phyloP scores from a whole-genome alignment of 148 eudicot species.

The Diospyros kaki region DNA sequence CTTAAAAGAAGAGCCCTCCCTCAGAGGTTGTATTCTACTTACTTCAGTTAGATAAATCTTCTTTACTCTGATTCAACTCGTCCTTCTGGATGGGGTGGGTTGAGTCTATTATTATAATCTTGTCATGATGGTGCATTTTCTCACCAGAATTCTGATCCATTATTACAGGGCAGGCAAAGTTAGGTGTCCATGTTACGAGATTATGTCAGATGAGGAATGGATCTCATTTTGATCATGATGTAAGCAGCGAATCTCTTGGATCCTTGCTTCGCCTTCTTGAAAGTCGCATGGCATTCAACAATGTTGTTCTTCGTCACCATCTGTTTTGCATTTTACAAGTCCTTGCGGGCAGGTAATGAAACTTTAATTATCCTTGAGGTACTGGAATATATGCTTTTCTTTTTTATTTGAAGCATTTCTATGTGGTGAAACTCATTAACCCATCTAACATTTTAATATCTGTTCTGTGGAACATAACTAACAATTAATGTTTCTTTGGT shows the following conservation, averaged over 20 bases:
- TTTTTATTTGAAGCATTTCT: too few species aligned
- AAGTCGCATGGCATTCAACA: slow-evolving; percentile 69
- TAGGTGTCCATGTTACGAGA: slow-evolving; percentile 75
- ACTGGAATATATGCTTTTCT: too few species aligned
- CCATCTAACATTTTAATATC: too few species aligned
- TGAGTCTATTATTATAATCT: neutral
- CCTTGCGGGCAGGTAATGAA: slow-evolving; percentile 72
- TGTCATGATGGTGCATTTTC: neutral
- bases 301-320: slow-evolving; percentile 80
- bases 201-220: slow-evolving; percentile 68
- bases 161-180: slow-evolving; percentile 76
- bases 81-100: neutral
- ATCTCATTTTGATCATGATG: slow-evolving; percentile 39
- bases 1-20: slow-evolving; percentile 70
- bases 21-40: slow-evolving; percentile 57
- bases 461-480: too few species aligned
- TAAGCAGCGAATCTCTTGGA: slow-evolving; percentile 72
- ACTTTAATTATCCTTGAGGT: too few species aligned
- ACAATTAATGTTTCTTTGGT: neutral
- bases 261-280: slow-evolving; percentile 83
- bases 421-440: too few species aligned
- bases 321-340: slow-evolving; percentile 92
- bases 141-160: neutral
- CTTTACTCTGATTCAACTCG: neutral
- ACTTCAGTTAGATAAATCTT: neutral